A percentile compares a stretch with the other conserved stretches of the same genome.
phyloP scores from a whole-genome alignment of 1,284 basidiomycete genomes.

The Hymenochaete sp. region DNA sequence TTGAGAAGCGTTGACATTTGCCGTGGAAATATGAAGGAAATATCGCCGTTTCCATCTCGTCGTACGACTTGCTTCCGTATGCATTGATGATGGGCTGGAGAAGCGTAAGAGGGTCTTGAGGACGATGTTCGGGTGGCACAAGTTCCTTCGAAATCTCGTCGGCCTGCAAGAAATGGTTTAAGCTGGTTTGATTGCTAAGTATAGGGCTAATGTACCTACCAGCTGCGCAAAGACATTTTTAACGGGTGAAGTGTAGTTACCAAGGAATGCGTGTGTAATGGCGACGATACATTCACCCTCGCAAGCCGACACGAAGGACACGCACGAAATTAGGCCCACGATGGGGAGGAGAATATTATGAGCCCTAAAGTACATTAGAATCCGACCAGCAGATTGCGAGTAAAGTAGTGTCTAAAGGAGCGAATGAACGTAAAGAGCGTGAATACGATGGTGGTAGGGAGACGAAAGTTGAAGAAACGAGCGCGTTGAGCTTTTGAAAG shows the following conservation, averaged over 20 bases:
- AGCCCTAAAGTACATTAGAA: slow-evolving; percentile 12
- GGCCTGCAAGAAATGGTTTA: slow-evolving; percentile 25
- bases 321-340: neutral
- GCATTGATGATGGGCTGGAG: slow-evolving; percentile 38
- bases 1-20: slow-evolving; percentile 45
- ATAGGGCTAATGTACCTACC: slow-evolving; percentile 27
- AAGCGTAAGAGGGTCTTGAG: slow-evolving; percentile 28
- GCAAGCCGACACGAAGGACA: slow-evolving; percentile 35
- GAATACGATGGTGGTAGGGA: neutral
- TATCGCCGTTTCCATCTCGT: slow-evolving; percentile 40
- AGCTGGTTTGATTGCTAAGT: slow-evolving; percentile 6
- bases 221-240: slow-evolving; percentile 29
- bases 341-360: neutral
- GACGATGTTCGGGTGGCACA: slow-evolving; percentile 28
- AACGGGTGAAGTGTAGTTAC: slow-evolving; percentile 40
- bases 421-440: neutral
- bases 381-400: slow-evolving; percentile 1
- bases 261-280: slow-evolving; percentile 46
- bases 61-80: slow-evolving; percentile 38
- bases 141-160: slow-evolving; percentile 29
- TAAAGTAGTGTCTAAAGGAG: neutral
- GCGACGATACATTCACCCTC: slow-evolving; percentile 59
- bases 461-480: neutral
- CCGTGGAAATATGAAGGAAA: slow-evolving; percentile 66
- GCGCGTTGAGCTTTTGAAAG: neutral